A percentile compares a stretch with the other conserved stretches of the same genome.
Conservation (phyloP, 2,329 filamentous ascomycete species). For the Lasiodiplodia theobromae region DNA sequence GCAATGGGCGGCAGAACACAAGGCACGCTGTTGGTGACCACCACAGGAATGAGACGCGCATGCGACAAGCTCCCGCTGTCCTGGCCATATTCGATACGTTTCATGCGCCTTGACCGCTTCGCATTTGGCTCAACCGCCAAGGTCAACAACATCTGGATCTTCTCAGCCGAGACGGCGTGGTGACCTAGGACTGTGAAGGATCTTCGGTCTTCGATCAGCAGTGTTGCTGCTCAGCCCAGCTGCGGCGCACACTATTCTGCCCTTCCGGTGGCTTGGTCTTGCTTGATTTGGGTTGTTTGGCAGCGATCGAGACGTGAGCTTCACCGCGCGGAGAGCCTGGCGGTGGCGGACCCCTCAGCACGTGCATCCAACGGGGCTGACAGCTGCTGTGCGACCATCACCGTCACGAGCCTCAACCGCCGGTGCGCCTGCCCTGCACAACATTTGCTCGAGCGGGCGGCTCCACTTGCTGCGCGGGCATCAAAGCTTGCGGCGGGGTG, state of each 20-base stretch:
- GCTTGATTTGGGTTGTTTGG: neutral
- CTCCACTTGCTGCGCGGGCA: conserved; percentile 29
- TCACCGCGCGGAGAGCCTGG: neutral
- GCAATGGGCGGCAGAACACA: neutral
- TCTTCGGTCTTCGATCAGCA: neutral
- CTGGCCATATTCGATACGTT: conserved; percentile 12
- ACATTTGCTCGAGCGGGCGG: conserved; percentile 26
- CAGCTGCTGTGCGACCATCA: conserved; percentile 25
- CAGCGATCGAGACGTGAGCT: neutral
- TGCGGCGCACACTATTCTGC: neutral
- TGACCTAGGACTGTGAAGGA: neutral
- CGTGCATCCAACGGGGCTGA: conserved; percentile 20
- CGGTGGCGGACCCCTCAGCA: conserved; percentile 6
- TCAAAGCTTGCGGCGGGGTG: conserved; percentile 26
- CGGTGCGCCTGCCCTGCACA: conserved; percentile 19
- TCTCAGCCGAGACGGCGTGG: neutral
- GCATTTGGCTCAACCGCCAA: conserved; percentile 1
- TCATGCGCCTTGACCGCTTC: conserved; percentile 1
- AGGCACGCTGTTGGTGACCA: neutral
- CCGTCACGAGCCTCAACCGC: conserved; percentile 29
- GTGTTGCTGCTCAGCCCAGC: neutral
- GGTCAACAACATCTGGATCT: neutral
- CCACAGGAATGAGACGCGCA: neutral
- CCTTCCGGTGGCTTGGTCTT: neutral
- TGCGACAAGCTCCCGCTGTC: neutral